These are phyloP conservation scores for Nicotiana noctiflora DNA, from an alignment of 257 asterid genomes.

Conservation along the genomic window DNA sequence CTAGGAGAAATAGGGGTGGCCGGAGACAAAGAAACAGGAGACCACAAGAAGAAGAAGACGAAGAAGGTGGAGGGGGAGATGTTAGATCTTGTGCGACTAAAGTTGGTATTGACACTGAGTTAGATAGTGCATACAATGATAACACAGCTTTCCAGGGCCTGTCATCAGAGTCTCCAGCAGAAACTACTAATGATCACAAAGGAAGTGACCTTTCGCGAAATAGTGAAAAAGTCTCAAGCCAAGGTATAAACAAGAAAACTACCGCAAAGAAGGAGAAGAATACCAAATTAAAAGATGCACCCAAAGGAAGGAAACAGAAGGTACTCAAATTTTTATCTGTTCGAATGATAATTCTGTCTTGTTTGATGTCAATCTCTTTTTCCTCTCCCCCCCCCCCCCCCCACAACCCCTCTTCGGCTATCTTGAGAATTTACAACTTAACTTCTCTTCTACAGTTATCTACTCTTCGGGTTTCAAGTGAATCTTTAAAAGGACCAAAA, in stretches of 20 bases:
- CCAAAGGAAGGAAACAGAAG: constrained; percentile 81
- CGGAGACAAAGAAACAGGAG: constrained; percentile 50
- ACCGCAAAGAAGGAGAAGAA: constrained; percentile 47
- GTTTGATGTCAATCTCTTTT: not conserved
- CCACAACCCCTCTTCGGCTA: not conserved
- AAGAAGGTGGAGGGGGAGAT: constrained; percentile 10
- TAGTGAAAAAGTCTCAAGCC: constrained; percentile 30
- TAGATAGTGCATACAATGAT: constrained; percentile 27
- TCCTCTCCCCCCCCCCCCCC: too few relatives aligned
- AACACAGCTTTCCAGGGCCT: constrained; percentile 29
- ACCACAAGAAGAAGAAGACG: constrained; percentile 30
- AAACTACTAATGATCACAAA: constrained; percentile 25
- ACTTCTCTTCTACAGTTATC: not conserved
- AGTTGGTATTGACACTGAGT: constrained; percentile 21
- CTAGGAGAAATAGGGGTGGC: constrained; percentile 60
- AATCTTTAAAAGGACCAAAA: not conserved
- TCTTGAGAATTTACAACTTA: not conserved
- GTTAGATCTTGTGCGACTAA: constrained; percentile 3
- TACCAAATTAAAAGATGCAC: constrained; percentile 38
- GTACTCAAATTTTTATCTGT: too few relatives aligned
- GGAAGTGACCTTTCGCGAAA: constrained; percentile 32
- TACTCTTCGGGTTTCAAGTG: too few relatives aligned
- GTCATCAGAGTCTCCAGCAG: constrained; percentile 31
- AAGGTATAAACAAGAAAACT: constrained; percentile 34
- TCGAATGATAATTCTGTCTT: not conserved